phyloP scores from a whole-genome alignment of 2,329 filamentous ascomycete species.

The Rhinocladiella mackenziei region DNA sequence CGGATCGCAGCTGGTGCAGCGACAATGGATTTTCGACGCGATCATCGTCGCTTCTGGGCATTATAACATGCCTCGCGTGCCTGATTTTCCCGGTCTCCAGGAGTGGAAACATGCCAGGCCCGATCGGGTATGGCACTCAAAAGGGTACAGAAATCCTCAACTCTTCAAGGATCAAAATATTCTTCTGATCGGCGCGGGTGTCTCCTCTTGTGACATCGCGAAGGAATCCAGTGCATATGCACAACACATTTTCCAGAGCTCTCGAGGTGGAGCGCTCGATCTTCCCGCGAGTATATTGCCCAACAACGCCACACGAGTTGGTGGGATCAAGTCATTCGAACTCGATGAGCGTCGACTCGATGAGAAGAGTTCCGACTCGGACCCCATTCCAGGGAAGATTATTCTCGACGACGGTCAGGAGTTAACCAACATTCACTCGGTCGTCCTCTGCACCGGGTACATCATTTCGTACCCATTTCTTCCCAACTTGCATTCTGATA shows the following conservation, averaged over 20 bases:
- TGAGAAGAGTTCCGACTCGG: conserved; percentile 26
- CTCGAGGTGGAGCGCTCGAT: conserved; percentile 59
- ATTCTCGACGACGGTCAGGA: conserved; percentile 51
- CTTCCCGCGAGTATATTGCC: conserved; percentile 54
- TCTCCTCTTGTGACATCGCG: conserved; percentile 54
- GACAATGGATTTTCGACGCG: conserved; percentile 44
- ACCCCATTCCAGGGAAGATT: conserved; percentile 49
- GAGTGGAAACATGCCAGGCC: conserved; percentile 48
- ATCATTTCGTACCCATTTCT: conserved; percentile 65
- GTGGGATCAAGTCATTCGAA: conserved; percentile 50
- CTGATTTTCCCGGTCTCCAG: conserved; percentile 47
- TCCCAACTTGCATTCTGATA: conserved; percentile 47
- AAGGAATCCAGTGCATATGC: conserved; percentile 48
- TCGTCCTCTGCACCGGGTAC: conserved; percentile 67
- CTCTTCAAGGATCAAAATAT: conserved; percentile 54
- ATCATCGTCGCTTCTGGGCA: conserved; percentile 54
- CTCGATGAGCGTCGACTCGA: conserved; percentile 11
- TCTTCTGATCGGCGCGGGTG: conserved; percentile 54
- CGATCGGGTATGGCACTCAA: conserved; percentile 48
- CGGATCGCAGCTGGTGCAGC: conserved; percentile 13
- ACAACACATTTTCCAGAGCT: conserved; percentile 51
- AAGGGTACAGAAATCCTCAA: conserved; percentile 47
- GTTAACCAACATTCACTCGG: conserved; percentile 55
- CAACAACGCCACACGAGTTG: conserved; percentile 49
- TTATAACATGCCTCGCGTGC: conserved; percentile 51